Percentiles rank a stretch among this genome's conserved stretches.
phyloP scores from a whole-genome alignment of 2,329 filamentous ascomycete species.

The Cytospora leucostoma region DNA sequence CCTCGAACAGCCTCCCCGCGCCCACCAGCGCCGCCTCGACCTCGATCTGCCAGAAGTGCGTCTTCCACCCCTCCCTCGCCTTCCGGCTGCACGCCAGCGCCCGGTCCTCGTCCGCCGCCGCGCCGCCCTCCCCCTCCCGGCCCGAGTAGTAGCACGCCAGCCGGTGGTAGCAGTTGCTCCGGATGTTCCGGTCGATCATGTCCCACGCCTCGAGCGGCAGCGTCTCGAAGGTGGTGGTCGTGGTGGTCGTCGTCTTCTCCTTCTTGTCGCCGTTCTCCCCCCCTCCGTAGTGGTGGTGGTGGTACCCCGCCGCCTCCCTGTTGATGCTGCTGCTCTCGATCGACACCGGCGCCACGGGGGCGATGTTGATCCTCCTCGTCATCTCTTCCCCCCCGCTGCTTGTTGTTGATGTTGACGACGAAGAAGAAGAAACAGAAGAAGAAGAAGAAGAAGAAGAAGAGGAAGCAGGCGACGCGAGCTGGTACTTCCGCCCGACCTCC shows the following conservation, averaged over 20 bases:
- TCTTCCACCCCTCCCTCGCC: conserved; percentile 26
- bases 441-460: too few species aligned
- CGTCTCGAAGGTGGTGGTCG: too few species aligned
- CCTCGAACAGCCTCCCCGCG: conserved; percentile 24
- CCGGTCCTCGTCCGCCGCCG: neutral
- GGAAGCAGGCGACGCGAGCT: conserved; percentile 8
- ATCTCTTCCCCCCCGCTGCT: too few species aligned
- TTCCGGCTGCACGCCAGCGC: conserved; percentile 9
- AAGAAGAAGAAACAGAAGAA: too few species aligned
- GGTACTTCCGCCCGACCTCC: conserved; percentile 24
- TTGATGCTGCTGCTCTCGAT: conserved; percentile 1
- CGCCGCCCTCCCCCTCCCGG: conserved; percentile 9
- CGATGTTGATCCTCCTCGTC: too few species aligned
- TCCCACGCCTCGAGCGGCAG: conserved; percentile 22
- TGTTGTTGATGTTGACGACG: too few species aligned
- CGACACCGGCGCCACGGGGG: conserved; percentile 2
- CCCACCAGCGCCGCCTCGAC: conserved; percentile 20
- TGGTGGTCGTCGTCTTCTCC: neutral
- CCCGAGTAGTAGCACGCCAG: conserved; percentile 17
- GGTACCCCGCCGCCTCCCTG: too few species aligned
- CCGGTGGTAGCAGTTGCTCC: conserved; percentile 27
- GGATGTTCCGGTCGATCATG: conserved; percentile 27
- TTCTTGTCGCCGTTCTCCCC: neutral
- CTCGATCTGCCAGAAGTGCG: conserved; percentile 25
- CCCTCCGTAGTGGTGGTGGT: too few species aligned